These are phyloP conservation scores for Tricholoma sp. DNA, from an alignment of 768 basidiomycete genomes.

Conservation along the genomic window DNA sequence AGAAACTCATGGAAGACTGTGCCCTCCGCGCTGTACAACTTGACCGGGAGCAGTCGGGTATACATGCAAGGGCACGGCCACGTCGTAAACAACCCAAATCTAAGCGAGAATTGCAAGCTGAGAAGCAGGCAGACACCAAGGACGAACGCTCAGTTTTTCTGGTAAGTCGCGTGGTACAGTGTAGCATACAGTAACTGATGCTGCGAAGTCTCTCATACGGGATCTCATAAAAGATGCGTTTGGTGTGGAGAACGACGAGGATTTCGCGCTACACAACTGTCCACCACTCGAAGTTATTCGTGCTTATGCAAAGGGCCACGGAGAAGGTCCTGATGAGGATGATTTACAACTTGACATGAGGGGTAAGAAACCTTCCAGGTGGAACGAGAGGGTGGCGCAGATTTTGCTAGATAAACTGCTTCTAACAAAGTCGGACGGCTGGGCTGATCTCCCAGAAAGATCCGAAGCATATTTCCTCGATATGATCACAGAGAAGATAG, in stretches of 20 bases:
- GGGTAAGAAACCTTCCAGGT: neutral
- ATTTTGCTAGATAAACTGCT: constrained; percentile 1
- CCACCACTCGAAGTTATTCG: neutral
- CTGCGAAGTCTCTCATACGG: neutral
- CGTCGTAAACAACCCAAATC: neutral
- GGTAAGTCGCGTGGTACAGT: neutral
- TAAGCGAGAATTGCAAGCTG: neutral
- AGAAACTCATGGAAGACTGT: neutral
- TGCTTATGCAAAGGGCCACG: neutral
- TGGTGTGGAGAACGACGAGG: neutral
- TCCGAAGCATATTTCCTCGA: constrained; percentile 6
- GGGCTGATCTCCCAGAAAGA: constrained; percentile 4
- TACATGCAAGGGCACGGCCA: neutral
- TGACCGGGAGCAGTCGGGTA: neutral
- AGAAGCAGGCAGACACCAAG: neutral
- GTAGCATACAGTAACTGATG: neutral
- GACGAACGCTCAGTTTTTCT: neutral
- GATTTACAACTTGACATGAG: neutral
- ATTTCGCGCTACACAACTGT: neutral
- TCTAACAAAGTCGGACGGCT: neutral
- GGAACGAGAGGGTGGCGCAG: neutral
- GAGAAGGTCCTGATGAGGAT: constrained; percentile 5
- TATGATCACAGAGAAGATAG: constrained; percentile 4
- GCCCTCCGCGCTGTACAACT: neutral
- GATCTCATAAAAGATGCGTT: neutral